A percentile compares a stretch with the other conserved stretches of the same genome.
Evolutionary conservation across 495 filamentous ascomycete genomes (phyloP).

Genomic region (Hypoxylon intermedium): DNA sequence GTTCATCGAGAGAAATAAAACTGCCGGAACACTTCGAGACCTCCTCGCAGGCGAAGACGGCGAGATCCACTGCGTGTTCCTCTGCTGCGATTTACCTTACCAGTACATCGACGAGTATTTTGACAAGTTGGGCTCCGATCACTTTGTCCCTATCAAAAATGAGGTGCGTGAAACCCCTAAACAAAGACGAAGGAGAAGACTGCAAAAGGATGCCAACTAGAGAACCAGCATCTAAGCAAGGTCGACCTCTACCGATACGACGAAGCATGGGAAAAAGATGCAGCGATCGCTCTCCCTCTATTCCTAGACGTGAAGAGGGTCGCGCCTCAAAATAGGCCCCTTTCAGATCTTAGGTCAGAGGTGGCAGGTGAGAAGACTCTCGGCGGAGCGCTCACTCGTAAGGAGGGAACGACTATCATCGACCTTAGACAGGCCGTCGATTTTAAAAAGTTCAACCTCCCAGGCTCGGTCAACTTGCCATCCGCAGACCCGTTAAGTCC

Average conservation of each 20-base stretch:
- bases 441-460: slow-evolving; percentile 54
- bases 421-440: slow-evolving; percentile 52
- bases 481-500: slow-evolving; percentile 42
- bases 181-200: too few species aligned
- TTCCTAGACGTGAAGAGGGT: slow-evolving; percentile 43
- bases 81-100: slow-evolving; percentile 68
- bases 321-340: slow-evolving; percentile 19
- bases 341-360: slow-evolving; percentile 12
- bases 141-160: slow-evolving; percentile 65
- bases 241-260: slow-evolving; percentile 64
- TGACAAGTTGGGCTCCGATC: slow-evolving; percentile 55
- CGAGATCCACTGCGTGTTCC: slow-evolving; percentile 63
- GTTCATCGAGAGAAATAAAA: slow-evolving; percentile 58
- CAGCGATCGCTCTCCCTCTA: slow-evolving; percentile 47
- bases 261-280: slow-evolving; percentile 58
- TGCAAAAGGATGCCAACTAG: slow-evolving; percentile 15
- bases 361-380: not conserved
- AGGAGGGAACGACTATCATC: slow-evolving; percentile 39
- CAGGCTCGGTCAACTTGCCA: slow-evolving; percentile 55
- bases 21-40: slow-evolving; percentile 50
- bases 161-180: too few species aligned
- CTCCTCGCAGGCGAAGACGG: slow-evolving; percentile 55
- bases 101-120: slow-evolving; percentile 69
- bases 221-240: slow-evolving; percentile 50
- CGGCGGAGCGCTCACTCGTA: slow-evolving; percentile 12